Evolutionary conservation across 805 yeast species (phyloP).

Genomic region (Starmerella scarabaei): DNA sequence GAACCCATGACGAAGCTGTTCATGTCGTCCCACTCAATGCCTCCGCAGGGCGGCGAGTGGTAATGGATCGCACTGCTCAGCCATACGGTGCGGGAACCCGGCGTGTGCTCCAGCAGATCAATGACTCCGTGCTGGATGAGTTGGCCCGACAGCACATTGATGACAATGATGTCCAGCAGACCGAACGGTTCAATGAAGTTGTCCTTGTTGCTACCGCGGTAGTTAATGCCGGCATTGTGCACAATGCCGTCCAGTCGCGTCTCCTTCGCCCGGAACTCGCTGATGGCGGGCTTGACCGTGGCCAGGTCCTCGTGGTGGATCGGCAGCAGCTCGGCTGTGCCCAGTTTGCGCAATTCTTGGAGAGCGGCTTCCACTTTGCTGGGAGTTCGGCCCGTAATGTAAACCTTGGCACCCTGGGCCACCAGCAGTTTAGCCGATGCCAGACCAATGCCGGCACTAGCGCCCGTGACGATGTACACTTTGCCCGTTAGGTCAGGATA

Average conservation of each 20-base stretch:
- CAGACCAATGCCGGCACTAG: slow-evolving; percentile 22
- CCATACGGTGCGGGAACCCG: slow-evolving; percentile 33
- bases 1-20: slow-evolving; percentile 20
- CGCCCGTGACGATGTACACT: slow-evolving; percentile 25
- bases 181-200: slow-evolving; percentile 6
- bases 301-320: slow-evolving; percentile 30
- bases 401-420: slow-evolving; percentile 29
- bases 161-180: slow-evolving; percentile 30
- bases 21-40: slow-evolving; percentile 32
- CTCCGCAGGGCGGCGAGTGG: slow-evolving; percentile 26
- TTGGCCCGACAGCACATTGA: slow-evolving; percentile 37
- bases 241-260: slow-evolving; percentile 29
- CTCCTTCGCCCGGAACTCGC: slow-evolving; percentile 23
- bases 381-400: slow-evolving; percentile 30
- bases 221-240: slow-evolving; percentile 28
- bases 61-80: slow-evolving; percentile 33
- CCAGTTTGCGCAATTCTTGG: slow-evolving; percentile 19
- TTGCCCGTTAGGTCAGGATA: slow-evolving; percentile 28
- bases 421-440: slow-evolving; percentile 18
- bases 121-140: slow-evolving; percentile 28
- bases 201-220: slow-evolving; percentile 17
- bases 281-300: slow-evolving; percentile 31
- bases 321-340: slow-evolving; percentile 13
- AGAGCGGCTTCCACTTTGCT: slow-evolving; percentile 27
- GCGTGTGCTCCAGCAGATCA: slow-evolving; percentile 30